Base-by-base conservation (phyloP, 306 rosid species). In the Canavalia gladiata region DNA sequence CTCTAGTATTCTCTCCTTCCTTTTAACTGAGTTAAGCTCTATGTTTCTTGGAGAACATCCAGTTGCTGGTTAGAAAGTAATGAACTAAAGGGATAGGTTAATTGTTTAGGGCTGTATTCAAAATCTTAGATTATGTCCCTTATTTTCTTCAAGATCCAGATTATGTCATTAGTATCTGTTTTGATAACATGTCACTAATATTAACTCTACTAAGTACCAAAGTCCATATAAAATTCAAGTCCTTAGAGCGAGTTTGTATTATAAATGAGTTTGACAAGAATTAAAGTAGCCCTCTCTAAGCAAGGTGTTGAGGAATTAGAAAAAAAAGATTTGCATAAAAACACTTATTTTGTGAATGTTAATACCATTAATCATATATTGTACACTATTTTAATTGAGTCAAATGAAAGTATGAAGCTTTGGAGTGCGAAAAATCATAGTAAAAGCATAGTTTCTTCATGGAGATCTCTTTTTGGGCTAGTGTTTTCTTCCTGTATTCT, bases 1-100 rank as follows among this genome's bases (percentile, higher is more conserved):
- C 72, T 74, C 43, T 47, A 8, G n/a, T 43, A 57, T 35, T 66
- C 37, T 66, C 68, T 66, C 51, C 43, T 52, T 68, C 51, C 56
- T 25, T 8, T 65, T 59, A 68, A 68, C 6, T 12, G 66, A 39
- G 39, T 69, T 39, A 8, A 31, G 46, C 25, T 33, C 6, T 68
- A 28, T 47, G n/a, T 4, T 29, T 34, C 76, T 8, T 58, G 35
- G 28, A 46, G 57, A 31, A 51, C 25, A 4, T 13, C 45, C 29
- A 28, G 30, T 30, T 34, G 28, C 34, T 47, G 7, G 37, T 46
- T 49, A 70, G 59, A 28, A 74, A 64, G n/a, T 42, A 30, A 62
- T 30, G 43, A 66, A 65, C 42, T 50, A 37, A 37, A 2, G 4
- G 50, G 13, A 45, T 45, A 37, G 13, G 52, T 43, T 56, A 47